Conservation (phyloP, 2,329 filamentous ascomycete genomes). For the Pseudocercospora crystallina region DNA sequence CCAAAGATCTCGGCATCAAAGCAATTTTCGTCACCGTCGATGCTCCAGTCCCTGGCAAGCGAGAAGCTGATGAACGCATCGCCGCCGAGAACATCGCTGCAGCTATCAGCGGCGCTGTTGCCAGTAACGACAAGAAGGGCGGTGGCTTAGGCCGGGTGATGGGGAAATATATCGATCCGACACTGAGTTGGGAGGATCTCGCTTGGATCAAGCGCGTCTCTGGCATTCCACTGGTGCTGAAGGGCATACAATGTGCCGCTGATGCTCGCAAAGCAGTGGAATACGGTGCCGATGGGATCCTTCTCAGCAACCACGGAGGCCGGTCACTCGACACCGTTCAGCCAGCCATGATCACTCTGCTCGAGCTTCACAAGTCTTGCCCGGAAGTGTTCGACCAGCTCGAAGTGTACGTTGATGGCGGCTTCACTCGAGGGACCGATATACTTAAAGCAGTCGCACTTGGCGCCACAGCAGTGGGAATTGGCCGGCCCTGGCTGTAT, state of each 20-base stretch:
- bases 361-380: constrained; percentile 64
- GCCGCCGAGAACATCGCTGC: constrained; percentile 50
- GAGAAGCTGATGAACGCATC: constrained; percentile 49
- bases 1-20: constrained; percentile 50
- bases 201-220: constrained; percentile 59
- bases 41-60: constrained; percentile 57
- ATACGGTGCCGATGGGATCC: constrained; percentile 49
- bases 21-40: constrained; percentile 62
- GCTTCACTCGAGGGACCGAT: constrained; percentile 51
- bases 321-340: constrained; percentile 50
- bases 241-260: constrained; percentile 56
- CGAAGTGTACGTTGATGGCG: constrained; percentile 54
- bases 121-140: constrained; percentile 55
- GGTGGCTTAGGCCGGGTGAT: constrained; percentile 57
- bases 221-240: constrained; percentile 63
- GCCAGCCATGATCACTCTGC: constrained; percentile 56
- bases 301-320: constrained; percentile 56
- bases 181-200: constrained; percentile 59
- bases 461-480: constrained; percentile 59
- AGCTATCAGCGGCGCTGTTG: constrained; percentile 51
- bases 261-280: constrained; percentile 50
- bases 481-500: constrained; percentile 60
- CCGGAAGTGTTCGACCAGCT: constrained; percentile 54
- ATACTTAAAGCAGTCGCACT: constrained; percentile 53
- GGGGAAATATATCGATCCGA: constrained; percentile 50